These are phyloP conservation scores for Escallonia rubra DNA, from an alignment of 129 eudicot species.

Conservation along the genomic window DNA sequence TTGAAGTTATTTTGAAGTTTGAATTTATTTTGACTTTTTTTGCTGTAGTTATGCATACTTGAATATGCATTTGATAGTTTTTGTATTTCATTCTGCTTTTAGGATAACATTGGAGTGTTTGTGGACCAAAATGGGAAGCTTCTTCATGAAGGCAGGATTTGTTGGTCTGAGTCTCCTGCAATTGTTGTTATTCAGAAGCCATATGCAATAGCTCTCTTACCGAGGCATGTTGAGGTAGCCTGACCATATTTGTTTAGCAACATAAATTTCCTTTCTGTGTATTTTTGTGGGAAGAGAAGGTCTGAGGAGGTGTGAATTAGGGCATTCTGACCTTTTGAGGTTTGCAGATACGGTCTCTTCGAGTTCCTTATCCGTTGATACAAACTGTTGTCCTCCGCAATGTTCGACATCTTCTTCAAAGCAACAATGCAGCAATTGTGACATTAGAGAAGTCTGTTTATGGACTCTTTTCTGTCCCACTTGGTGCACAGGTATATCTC, in stretches of 20 bases:
- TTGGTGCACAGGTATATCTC: conserved; percentile 88
- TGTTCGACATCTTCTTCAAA: conserved; percentile 57
- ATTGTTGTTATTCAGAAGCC: conserved; percentile 73
- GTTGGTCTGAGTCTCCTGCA: conserved; percentile 95
- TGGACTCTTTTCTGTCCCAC: conserved; percentile 90
- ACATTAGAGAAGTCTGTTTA: conserved; percentile 68
- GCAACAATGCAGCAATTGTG: conserved; percentile 55
- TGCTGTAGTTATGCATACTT: too few species aligned
- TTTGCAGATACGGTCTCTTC: conserved; percentile 86
- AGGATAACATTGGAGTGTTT: conserved; percentile 94
- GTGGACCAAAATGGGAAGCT: conserved; percentile 95
- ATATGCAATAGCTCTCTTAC: conserved; percentile 79
- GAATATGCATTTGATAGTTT: too few species aligned
- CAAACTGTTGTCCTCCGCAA: conserved; percentile 89
- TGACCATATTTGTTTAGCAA: not conserved
- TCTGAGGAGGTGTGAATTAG: not conserved
- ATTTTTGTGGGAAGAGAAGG: not conserved
- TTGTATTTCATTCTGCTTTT: conserved; percentile 14
- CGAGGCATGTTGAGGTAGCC: conserved; percentile 88
- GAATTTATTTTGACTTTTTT: too few species aligned
- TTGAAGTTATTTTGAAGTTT: too few species aligned
- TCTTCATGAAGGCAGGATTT: conserved; percentile 85
- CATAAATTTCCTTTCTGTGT: not conserved
- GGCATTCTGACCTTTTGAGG: conserved; percentile 15
- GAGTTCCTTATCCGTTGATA: conserved; percentile 78